Conservation (phyloP, 257 asterid genomes). For the Lycium barbarum region DNA sequence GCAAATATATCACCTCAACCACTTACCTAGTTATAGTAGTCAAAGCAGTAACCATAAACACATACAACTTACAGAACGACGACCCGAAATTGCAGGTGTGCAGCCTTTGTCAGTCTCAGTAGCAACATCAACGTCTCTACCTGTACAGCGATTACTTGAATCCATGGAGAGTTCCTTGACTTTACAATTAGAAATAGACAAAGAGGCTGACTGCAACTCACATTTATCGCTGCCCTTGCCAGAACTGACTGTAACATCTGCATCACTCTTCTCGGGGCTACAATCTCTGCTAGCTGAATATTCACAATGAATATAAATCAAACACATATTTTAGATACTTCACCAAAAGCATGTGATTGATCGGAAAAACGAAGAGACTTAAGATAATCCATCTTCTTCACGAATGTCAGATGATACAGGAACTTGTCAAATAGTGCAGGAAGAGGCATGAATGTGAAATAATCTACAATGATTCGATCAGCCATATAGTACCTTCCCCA, state of each 20-base stretch:
- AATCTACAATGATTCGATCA: constrained; percentile 20
- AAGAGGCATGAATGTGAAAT: constrained; percentile 23
- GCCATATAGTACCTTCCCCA: constrained; percentile 61
- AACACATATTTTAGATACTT: constrained; percentile 26
- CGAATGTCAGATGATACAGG: background rate
- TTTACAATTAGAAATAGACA: constrained; percentile 26
- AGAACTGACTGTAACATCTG: constrained; percentile 36
- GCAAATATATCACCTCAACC: constrained; percentile 57
- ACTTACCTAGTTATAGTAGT: constrained; percentile 47
- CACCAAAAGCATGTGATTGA: background rate
- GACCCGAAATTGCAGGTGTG: constrained; percentile 68
- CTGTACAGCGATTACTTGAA: constrained; percentile 47
- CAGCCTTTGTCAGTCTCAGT: constrained; percentile 47
- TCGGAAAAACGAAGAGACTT: background rate
- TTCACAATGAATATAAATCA: constrained; percentile 38
- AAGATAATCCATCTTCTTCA: background rate
- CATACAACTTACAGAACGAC: constrained; percentile 99
- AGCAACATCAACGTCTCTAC: constrained; percentile 47
- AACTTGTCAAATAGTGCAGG: background rate
- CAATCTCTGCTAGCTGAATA: constrained; percentile 67
- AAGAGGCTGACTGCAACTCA: constrained; percentile 26
- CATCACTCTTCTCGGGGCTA: constrained; percentile 48
- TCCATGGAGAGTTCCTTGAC: constrained; percentile 25
- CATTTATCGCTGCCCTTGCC: constrained; percentile 52
- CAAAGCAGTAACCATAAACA: constrained; percentile 66